Base-by-base conservation (phyloP, 2,329 filamentous ascomycete species). In the Dactylella cylindrospora region DNA sequence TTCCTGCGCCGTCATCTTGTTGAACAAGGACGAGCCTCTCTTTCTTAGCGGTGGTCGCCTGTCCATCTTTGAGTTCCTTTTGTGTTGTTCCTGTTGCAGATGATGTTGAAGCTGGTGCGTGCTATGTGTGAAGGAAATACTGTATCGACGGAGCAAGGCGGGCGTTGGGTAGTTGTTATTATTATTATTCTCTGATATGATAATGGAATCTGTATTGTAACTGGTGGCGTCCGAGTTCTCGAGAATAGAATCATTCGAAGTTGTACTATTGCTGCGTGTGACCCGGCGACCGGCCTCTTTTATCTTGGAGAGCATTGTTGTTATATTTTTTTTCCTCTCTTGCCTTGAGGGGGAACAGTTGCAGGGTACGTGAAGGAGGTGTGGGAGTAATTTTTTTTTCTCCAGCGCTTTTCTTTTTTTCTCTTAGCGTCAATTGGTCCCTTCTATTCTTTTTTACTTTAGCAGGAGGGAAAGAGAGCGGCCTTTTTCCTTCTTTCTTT, bases 251-350 rank as follows among this genome's bases (percentile, higher is more conserved):
- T 62, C 49, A 38, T 50, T 49, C n/a, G 57, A 54, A 44, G 54
- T n/a, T n/a, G n/a, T 39, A 44, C 57, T 62, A 29, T 53, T 53
- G 44, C 57, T 62, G 57, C 57, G 57, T 44, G 49, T 25, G 33
- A 54, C 49, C 49, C 50, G 57, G 57, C 57, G 57, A 26, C 57
- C 38, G 23, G 57, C 50, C 38, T 54, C 57, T 62, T 54, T 62
- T 62, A 62, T 49, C 57, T 54, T 62, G 44, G 57, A 54, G 20
- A 62, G 43, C 57, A 62, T 62, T 50, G 32, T 47, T 61, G 33
- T 50, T 47, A 46, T 54, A 50, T 49, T 47, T 45, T 44, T 38
- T 31, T 25, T 28, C 49, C 47, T 36, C 32, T 29, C n/a, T n/a
- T n/a, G n/a, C n/a, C n/a, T n/a, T n/a, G n/a, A n/a, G n/a, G n/a